Evolutionary conservation across 2,329 filamentous ascomycete species (phyloP), one percentile per base, ranked within the genome.

Genomic region (Paramyrothecium roridum): DNA sequence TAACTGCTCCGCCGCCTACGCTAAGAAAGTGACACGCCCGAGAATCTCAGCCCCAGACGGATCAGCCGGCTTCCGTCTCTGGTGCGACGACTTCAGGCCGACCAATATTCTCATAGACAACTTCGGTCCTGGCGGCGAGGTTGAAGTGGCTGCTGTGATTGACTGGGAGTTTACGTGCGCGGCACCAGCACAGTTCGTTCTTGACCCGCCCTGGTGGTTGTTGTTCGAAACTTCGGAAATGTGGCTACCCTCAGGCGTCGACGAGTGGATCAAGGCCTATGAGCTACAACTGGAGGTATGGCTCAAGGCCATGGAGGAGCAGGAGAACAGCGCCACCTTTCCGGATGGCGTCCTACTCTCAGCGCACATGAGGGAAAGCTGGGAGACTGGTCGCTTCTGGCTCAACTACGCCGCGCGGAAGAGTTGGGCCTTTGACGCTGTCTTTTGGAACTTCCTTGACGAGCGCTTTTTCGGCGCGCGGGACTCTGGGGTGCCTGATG

Each of bases 81-180:
- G 64, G 61, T 59, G 59, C n/a, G 71, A 76, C 43, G 69, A 75
- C 52, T 62, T 76, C 8, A 58, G 65, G 1, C 56, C 71, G 1
- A 59, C 48, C 1, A 73, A 71, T 51, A 58, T 74, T 4, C 64
- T 76, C 2, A 11, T 75, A 0, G 63, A 10, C 26, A 30, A 30
- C 77, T 50, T 68, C 65, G 12, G 26, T 10, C 10, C 26, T 30
- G 56, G 67, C 16, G 57, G 65, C 2, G 22, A 57, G 1, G 55
- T 66, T 7, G n/a, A 62, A 0, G 55, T 76, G 1, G 60, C 67
- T 10, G 70, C 62, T 3, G 65, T 72, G 1, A 72, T 79, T 16
- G 73, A 76, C 56, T 78, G 73, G 72, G 75, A 78, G 61, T 73
- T 72, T 53, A 55, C 70, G 1, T 73, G 73, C 20, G 62, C 53